Percentiles rank a stretch among this genome's conserved stretches.
Evolutionary conservation across 2,329 filamentous ascomycete genomes (phyloP).

Genomic region (Cladophialophora chaetospira): DNA sequence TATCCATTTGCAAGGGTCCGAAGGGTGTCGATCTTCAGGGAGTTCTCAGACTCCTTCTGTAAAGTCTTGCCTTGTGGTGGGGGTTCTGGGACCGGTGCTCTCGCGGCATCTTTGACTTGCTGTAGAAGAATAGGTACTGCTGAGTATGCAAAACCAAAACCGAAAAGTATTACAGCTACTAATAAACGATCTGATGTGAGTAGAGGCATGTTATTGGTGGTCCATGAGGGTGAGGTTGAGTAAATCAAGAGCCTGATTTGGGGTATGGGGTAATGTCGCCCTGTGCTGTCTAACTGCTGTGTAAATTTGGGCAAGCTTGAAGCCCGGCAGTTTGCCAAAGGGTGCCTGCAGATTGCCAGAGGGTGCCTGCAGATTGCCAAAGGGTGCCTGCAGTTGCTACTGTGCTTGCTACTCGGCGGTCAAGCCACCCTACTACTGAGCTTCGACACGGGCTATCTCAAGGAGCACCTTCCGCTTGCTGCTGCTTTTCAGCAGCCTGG

Average conservation of each 20-base stretch:
- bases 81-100: conserved; percentile 20
- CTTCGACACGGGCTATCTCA: too few species aligned
- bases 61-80: conserved; percentile 20
- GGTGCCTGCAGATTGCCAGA: too few species aligned
- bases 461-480: too few species aligned
- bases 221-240: background rate
- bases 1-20: conserved; percentile 69
- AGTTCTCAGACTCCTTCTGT: conserved; percentile 29
- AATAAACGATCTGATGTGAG: conserved; percentile 24
- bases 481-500: too few species aligned
- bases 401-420: too few species aligned
- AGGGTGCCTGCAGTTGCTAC: too few species aligned
- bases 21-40: conserved; percentile 57
- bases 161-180: conserved; percentile 11
- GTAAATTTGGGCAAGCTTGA: too few species aligned
- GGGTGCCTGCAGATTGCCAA: too few species aligned
- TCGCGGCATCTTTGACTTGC: conserved; percentile 24
- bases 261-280: too few species aligned
- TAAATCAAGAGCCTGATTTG: background rate
- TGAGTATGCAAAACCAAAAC: conserved; percentile 18
- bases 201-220: conserved; percentile 19
- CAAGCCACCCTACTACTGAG: too few species aligned
- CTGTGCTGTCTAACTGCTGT: too few species aligned
- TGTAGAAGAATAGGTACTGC: conserved; percentile 18
- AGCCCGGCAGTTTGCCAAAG: too few species aligned